Conservation (phyloP, 495 filamentous ascomycete genomes). For the Bombardia bombarda region DNA sequence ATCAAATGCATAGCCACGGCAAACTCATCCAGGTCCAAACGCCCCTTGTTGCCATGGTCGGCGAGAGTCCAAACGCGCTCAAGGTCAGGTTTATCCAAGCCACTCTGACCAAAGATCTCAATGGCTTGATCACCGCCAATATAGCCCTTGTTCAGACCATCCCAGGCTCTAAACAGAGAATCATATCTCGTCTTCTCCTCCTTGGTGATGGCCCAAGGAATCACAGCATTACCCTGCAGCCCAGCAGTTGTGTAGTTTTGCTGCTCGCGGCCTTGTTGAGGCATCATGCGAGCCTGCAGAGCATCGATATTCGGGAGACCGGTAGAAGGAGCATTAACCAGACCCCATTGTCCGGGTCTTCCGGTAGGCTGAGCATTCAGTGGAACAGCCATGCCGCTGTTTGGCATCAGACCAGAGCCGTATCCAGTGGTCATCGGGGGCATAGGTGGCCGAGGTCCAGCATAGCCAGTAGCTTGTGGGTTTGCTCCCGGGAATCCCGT, state of each 20-base stretch:
- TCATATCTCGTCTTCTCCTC: constrained; percentile 98
- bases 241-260: constrained; percentile 77
- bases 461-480: constrained; percentile 53
- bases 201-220: constrained; percentile 98
- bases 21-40: constrained; percentile 96
- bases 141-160: constrained; percentile 88
- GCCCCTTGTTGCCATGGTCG: constrained; percentile 86
- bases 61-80: constrained; percentile 94
- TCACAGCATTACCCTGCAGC: constrained; percentile 84
- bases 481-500: constrained; percentile 45
- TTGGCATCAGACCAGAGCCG: constrained; percentile 56
- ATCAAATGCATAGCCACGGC: constrained; percentile 99
- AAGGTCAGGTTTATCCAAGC: constrained; percentile 78
- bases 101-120: constrained; percentile 96
- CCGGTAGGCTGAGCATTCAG: constrained; percentile 94
- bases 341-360: constrained; percentile 91
- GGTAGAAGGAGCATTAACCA: constrained; percentile 86
- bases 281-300: constrained; percentile 95
- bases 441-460: constrained; percentile 79
- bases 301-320: constrained; percentile 91
- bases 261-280: constrained; percentile 86
- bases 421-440: constrained; percentile 91
- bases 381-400: constrained; percentile 47
- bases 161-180: constrained; percentile 92
- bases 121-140: constrained; percentile 91